Percentiles rank a stretch among this genome's conserved stretches.
These are phyloP conservation scores for Myxozyma nipponensis DNA, from an alignment of 805 yeast genomes.

Conservation along the genomic window DNA sequence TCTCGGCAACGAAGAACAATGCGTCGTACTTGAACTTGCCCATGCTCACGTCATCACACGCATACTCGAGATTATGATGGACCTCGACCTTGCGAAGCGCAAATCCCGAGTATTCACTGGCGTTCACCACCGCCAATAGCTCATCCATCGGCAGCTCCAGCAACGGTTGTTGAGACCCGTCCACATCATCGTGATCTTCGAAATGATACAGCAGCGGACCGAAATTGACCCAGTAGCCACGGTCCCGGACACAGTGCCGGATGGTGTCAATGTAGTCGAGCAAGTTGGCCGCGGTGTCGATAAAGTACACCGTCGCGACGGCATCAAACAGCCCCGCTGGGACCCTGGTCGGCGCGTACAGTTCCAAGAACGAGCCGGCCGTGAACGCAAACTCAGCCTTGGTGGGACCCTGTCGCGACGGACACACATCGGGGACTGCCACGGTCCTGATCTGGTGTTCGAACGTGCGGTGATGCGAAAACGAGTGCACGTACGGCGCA, in stretches of 20 bases:
- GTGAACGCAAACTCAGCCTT: slow-evolving; percentile 22
- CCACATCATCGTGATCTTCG: slow-evolving; percentile 13
- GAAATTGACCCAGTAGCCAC: slow-evolving; percentile 75
- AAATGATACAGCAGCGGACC: slow-evolving; percentile 95
- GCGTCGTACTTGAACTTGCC: slow-evolving; percentile 55
- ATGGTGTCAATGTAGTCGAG: slow-evolving; percentile 71
- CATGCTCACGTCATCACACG: slow-evolving; percentile 46
- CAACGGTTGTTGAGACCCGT: slow-evolving; percentile 49
- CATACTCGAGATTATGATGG: slow-evolving; percentile 47
- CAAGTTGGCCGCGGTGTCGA: slow-evolving; percentile 88
- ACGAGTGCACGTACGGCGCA: slow-evolving; percentile 51
- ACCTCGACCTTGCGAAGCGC: slow-evolving; percentile 25
- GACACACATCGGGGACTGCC: slow-evolving; percentile 39
- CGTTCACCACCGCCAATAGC: slow-evolving; percentile 50
- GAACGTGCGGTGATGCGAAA: slow-evolving; percentile 55
- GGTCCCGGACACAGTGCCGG: slow-evolving; percentile 38
- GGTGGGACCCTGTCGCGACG: slow-evolving; percentile 4
- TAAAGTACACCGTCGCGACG: slow-evolving; percentile 57
- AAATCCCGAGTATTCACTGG: slow-evolving; percentile 68
- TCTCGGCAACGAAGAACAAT: slow-evolving; percentile 56
- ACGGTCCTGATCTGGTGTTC: slow-evolving; percentile 51
- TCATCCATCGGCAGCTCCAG: slow-evolving; percentile 70
- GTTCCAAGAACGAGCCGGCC: slow-evolving; percentile 63
- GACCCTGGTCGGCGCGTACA: slow-evolving; percentile 35
- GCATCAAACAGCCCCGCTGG: slow-evolving; percentile 39